Evolutionary conservation across 2,329 filamentous ascomycete genomes (phyloP).

Genomic region (Exophiala sp.): DNA sequence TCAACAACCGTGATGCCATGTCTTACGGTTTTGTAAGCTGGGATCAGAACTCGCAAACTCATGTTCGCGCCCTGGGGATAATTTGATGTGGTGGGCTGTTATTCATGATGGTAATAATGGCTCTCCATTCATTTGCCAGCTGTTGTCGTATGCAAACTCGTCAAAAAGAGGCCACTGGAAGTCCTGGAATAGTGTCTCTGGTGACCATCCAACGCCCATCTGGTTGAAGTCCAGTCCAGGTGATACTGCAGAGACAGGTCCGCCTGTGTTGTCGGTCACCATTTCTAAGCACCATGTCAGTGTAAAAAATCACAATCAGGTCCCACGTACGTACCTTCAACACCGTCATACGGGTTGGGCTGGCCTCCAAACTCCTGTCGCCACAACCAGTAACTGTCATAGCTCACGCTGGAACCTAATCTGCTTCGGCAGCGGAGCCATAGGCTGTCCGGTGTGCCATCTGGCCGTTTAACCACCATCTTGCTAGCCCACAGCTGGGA

Average conservation of each 20-base stretch:
- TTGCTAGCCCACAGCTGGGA: conserved; percentile 20
- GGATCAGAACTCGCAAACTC: too few relatives aligned
- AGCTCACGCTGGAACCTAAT: conserved; percentile 14
- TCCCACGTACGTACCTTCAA: conserved; percentile 8
- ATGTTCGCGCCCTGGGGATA: background rate
- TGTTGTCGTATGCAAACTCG: conserved; percentile 7
- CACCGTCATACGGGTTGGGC: conserved; percentile 12
- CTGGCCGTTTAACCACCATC: conserved; percentile 7
- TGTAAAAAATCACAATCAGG: background rate
- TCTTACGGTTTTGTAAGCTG: too few relatives aligned
- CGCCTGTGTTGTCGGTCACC: background rate
- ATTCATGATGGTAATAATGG: background rate
- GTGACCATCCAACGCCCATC: conserved; percentile 19
- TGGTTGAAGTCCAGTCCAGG: conserved; percentile 6
- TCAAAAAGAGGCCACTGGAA: conserved; percentile 17
- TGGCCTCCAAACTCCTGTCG: conserved; percentile 15
- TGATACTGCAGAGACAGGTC: background rate
- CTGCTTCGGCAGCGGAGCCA: conserved; percentile 15
- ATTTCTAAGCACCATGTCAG: conserved; percentile 7
- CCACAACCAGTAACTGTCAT: conserved; percentile 21
- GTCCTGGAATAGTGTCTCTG: conserved; percentile 15
- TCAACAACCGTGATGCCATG: too few relatives aligned
- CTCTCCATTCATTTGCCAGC: background rate
- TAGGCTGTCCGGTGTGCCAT: conserved; percentile 13
- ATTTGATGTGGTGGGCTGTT: background rate